Evolutionary conservation across 768 basidiomycete genomes (phyloP).

Genomic region (Mycena kentingensis): DNA sequence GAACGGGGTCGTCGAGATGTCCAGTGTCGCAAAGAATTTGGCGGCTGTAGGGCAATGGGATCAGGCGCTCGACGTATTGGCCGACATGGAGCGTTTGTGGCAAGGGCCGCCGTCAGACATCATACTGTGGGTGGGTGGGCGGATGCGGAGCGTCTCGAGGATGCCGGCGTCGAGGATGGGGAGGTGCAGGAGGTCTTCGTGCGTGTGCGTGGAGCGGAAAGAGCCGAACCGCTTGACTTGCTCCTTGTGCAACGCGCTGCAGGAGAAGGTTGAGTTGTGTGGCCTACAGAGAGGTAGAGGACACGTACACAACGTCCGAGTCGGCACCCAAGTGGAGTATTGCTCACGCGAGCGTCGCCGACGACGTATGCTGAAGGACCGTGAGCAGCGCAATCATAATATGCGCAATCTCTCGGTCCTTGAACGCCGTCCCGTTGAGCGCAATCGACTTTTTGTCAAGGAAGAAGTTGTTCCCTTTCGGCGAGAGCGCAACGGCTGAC

Average conservation of each 20-base stretch:
- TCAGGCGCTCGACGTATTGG: constrained; percentile 76
- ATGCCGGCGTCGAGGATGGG: constrained; percentile 87
- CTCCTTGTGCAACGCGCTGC: constrained; percentile 84
- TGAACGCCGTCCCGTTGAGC: constrained; percentile 69
- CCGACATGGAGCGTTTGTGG: constrained; percentile 67
- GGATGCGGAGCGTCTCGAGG: no score
- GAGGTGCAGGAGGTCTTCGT: constrained; percentile 79
- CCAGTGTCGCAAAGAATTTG: constrained; percentile 66
- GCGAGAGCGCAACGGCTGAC: no score
- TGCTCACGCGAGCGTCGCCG: constrained; percentile 88
- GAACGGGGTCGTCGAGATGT: constrained; percentile 75
- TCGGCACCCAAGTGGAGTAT: constrained; percentile 84
- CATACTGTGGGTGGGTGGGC: no score
- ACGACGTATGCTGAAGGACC: constrained; percentile 99
- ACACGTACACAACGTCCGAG: constrained; percentile 69
- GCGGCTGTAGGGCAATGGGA: constrained; percentile 89
- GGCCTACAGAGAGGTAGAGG: not conserved
- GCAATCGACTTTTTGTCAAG: no score
- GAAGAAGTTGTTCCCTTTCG: no score
- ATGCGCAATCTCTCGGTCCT: constrained; percentile 92
- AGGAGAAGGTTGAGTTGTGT: constrained; percentile 29
- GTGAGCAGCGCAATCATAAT: constrained; percentile 98
- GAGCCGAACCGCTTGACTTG: constrained; percentile 81
- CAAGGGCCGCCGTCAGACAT: constrained; percentile 27
- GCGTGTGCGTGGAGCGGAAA: no score